Percentiles rank a stretch among this genome's conserved stretches.
phyloP scores from a whole-genome alignment of 768 basidiomycete genomes.

The Macrolepiota fuliginosa region DNA sequence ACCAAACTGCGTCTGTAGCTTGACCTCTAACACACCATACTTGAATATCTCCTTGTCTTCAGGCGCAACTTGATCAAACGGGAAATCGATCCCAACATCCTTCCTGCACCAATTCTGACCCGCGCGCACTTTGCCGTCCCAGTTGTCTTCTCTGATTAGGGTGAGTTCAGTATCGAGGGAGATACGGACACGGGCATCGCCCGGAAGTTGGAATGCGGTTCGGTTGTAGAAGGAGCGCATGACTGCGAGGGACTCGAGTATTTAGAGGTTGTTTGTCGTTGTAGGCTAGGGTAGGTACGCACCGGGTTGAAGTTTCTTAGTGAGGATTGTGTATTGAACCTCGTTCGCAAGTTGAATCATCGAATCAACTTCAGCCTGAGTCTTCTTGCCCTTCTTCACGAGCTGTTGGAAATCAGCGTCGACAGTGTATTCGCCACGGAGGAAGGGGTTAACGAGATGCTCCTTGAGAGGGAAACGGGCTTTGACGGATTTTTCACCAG shows the following conservation, averaged over 20 bases:
- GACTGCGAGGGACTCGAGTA: constrained; percentile 42
- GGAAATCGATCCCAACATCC: constrained; percentile 90
- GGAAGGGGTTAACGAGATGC: constrained; percentile 86
- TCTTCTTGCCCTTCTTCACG: constrained; percentile 89
- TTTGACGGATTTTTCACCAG: constrained; percentile 98
- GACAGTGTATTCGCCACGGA: constrained; percentile 88
- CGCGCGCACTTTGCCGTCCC: constrained; percentile 79
- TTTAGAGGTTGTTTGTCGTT: background rate
- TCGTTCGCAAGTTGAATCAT: constrained; percentile 98
- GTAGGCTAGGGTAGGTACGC: constrained; percentile 19
- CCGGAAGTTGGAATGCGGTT: constrained; percentile 98
- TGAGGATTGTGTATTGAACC: constrained; percentile 88
- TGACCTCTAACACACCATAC: constrained; percentile 96
- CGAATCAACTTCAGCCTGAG: constrained; percentile 82
- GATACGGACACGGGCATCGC: constrained; percentile 97
- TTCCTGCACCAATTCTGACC: constrained; percentile 91
- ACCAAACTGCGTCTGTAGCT: constrained; percentile 93
- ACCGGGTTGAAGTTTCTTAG: constrained; percentile 83
- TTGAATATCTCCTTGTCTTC: constrained; percentile 95
- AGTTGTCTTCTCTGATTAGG: constrained; percentile 94
- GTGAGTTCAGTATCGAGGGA: constrained; percentile 97
- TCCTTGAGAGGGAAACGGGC: constrained; percentile 96
- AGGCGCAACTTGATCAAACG: constrained; percentile 70
- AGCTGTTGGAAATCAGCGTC: constrained; percentile 89
- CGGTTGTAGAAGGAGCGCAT: constrained; percentile 98